phyloP scores from a whole-genome alignment of 371 early-diverging fungal species.

The Haplosporangium sp. region DNA sequence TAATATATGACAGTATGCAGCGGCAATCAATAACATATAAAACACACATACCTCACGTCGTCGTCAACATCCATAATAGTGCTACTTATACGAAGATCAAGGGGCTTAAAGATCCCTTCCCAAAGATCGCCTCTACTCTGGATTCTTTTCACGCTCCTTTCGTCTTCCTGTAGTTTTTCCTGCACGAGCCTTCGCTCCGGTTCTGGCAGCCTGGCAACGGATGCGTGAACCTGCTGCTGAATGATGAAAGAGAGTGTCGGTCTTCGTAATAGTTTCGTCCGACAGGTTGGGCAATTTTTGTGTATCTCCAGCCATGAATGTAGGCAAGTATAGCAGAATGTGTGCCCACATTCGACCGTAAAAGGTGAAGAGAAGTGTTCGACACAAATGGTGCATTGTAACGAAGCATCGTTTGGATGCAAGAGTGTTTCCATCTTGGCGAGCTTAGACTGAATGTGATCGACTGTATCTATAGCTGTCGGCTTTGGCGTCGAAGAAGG shows the following conservation, averaged over 20 bases:
- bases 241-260: conserved; percentile 53
- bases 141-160: conserved; percentile 19
- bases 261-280: conserved; percentile 45
- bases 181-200: conserved; percentile 25
- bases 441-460: not conserved
- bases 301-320: conserved; percentile 47
- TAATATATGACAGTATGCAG: not conserved
- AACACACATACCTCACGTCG: conserved; percentile 49
- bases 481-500: conserved; percentile 13
- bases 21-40: not conserved
- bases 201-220: conserved; percentile 28
- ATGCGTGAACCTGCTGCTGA: conserved; percentile 49
- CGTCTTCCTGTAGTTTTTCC: conserved; percentile 31
- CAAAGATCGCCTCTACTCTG: conserved; percentile 36
- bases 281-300: conserved; percentile 55
- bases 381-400: conserved; percentile 55
- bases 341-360: conserved; percentile 55
- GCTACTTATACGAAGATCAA: conserved; percentile 19
- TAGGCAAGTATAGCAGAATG: conserved; percentile 54
- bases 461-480: conserved; percentile 4
- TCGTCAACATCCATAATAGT: conserved; percentile 37
- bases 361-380: conserved; percentile 53
- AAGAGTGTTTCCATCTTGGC: not conserved
- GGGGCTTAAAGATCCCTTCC: conserved; percentile 31
- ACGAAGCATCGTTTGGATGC: conserved; percentile 15